Base-by-base conservation (phyloP, 441 rosid genomes). In the Syzygium syzygioides region DNA sequence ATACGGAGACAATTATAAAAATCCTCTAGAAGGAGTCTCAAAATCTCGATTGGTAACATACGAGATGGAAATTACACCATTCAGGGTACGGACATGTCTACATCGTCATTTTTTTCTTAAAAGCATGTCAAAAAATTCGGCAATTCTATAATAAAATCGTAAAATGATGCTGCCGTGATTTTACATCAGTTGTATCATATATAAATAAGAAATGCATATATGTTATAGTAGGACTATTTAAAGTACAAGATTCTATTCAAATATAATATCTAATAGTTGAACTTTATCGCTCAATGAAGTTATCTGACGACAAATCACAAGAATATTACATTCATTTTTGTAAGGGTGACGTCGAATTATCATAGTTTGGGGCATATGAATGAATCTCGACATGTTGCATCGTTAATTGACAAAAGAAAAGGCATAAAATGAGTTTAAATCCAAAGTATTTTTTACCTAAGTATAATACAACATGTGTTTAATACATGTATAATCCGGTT, bases 71-170 rank as follows among this genome's bases (percentile, higher is more conserved):
- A 18, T 32, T 18, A 30, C 32, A 9, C 5, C 12, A 18, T 68
- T 4, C 0, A 12, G 14, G 41, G 12, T 68, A 9, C 7, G 1
- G 25, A 34, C 6, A 34, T 13, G 20, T 32, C 18, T 32, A 20
- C 18, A 66, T 8, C 11, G 0, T 66, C 7, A 32, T 32, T 60
- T 32, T 66, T 64, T 56, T 4, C 10, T 4, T 66, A 7, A 66
- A 6, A 32, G 2, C 15, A 4, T 4, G 79, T 32, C 14, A 17
- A 18, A 34, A 66, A 32, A 4, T 18, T 66, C 19, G 25, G 19
- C 37, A 17, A 14, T 66, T 13, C 6, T 18, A 1, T 68, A 68
- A 68, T 68, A 18, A 45, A 28, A 62, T n/a, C 5, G 0, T n/a
- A n/a, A 62, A n/a, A 14, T 62, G 34, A 28, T 28, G 55, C 18